Evolutionary conservation across 148 eudicot genomes (phyloP).

Genomic region (Arbutus unedo): DNA sequence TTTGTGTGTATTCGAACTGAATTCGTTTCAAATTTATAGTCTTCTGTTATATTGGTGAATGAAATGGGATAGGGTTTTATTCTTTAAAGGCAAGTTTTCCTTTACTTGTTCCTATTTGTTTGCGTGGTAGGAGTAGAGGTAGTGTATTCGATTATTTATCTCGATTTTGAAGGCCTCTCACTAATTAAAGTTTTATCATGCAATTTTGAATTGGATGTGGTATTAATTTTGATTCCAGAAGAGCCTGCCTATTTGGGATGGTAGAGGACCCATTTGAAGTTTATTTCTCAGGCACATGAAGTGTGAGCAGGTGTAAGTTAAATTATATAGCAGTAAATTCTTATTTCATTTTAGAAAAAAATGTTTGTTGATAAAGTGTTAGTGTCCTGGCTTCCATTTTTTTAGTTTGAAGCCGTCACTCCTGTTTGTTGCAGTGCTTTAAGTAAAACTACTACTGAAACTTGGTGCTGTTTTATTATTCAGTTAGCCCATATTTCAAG

Average conservation of each 20-base stretch:
- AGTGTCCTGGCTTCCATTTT: not conserved
- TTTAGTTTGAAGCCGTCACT: not conserved
- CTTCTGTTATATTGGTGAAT: not conserved
- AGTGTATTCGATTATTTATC: not conserved
- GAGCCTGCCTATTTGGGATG: not conserved
- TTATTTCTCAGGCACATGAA: not conserved
- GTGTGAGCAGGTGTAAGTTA: not conserved
- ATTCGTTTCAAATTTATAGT: not conserved
- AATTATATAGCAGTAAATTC: not conserved
- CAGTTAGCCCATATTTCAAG: not conserved
- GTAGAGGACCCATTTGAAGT: not conserved
- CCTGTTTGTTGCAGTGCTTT: not conserved
- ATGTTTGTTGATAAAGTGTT: not conserved
- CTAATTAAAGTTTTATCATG: not conserved
- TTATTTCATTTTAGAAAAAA: not conserved
- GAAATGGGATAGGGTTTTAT: not conserved
- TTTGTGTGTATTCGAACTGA: not conserved
- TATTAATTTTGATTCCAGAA: not conserved
- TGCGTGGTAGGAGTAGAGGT: not conserved
- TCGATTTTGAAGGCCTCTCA: not conserved
- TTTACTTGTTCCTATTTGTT: not conserved
- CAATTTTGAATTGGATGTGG: not conserved
- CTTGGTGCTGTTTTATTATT: not conserved
- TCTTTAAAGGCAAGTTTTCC: not conserved
- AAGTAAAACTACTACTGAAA: not conserved